A percentile compares a stretch with the other conserved stretches of the same genome.
These are phyloP conservation scores for Atalantia buxifolia DNA, from an alignment of 345 rosid species.

Conservation along the genomic window DNA sequence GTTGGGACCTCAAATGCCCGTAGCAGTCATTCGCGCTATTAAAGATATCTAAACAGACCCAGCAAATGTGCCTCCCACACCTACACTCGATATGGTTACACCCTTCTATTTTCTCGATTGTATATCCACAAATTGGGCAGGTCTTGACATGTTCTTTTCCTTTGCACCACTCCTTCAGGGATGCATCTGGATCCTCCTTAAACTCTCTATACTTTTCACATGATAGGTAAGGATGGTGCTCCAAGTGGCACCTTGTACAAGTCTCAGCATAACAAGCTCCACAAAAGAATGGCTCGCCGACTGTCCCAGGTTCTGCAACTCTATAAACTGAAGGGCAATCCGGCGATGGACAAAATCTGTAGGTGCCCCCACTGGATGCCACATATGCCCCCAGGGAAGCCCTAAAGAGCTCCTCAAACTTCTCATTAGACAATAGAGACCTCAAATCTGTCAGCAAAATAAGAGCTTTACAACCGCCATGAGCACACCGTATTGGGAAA, in stretches of 20 bases:
- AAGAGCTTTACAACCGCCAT: conserved; percentile 43
- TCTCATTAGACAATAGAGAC: conserved; percentile 55
- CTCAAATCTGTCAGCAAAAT: conserved; percentile 58
- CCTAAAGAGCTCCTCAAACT: conserved; percentile 75
- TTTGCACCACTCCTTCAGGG: conserved; percentile 72
- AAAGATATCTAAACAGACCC: conserved; percentile 64
- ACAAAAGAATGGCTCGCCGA: conserved; percentile 54
- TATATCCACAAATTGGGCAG: conserved; percentile 67
- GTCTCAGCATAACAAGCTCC: conserved; percentile 73
- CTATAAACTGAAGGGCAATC: conserved; percentile 80
- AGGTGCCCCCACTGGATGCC: conserved; percentile 54
- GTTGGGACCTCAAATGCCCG: conserved; percentile 47
- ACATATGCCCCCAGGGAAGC: conserved; percentile 68
- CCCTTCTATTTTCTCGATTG: conserved; percentile 82
- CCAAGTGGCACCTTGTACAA: conserved; percentile 72
- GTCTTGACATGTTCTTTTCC: conserved; percentile 67
- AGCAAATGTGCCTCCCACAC: conserved; percentile 85
- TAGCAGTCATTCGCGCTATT: conserved; percentile 55
- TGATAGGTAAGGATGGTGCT: conserved; percentile 66
- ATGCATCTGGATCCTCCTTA: conserved; percentile 78
- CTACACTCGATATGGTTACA: conserved; percentile 77
- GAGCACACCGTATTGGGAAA: conserved; percentile 62
- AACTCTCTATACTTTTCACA: conserved; percentile 66
- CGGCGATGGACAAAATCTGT: conserved; percentile 83
- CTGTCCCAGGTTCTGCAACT: conserved; percentile 35